Conservation (phyloP, 2,329 filamentous ascomycete genomes). For the Aspergillus pseudoglaucus region DNA sequence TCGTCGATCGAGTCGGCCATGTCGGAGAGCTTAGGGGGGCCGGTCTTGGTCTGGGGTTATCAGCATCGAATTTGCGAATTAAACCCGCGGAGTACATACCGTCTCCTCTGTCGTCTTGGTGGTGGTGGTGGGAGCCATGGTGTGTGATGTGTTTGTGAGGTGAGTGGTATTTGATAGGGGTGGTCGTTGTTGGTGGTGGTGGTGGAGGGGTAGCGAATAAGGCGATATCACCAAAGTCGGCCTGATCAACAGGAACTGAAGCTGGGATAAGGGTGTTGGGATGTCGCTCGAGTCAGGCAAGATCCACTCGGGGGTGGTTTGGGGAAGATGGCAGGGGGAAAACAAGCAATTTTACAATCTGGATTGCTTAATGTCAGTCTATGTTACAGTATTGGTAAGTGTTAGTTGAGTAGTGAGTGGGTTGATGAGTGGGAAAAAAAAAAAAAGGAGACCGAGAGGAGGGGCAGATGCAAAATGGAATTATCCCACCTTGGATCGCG, state of each 20-base stretch:
- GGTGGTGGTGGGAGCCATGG: conserved; percentile 23
- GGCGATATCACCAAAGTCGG: neutral
- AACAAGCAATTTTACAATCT: too few relatives aligned
- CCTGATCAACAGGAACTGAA: neutral
- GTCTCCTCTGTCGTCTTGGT: conserved; percentile 20
- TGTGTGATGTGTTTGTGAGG: conserved; percentile 6
- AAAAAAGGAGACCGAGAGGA: too few relatives aligned
- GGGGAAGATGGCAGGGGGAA: neutral
- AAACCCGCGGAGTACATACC: conserved; percentile 11
- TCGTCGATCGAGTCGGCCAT: conserved; percentile 72
- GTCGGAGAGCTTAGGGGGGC: conserved; percentile 48
- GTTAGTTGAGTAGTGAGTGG: too few relatives aligned
- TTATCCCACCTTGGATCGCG: too few relatives aligned
- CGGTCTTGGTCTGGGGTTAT: conserved; percentile 39
- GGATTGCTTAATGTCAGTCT: too few relatives aligned
- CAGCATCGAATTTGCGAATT: neutral
- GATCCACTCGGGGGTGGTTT: neutral
- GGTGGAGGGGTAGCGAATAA: neutral
- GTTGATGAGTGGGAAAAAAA: neutral
- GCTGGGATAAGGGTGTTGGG: neutral
- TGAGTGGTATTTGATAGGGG: neutral
- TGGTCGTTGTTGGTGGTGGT: neutral
- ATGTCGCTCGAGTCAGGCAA: neutral
- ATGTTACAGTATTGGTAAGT: too few relatives aligned
- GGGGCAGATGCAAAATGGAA: too few relatives aligned